Evolutionary conservation across 129 eudicot genomes (phyloP), one percentile per base, ranked within the genome.

Genomic region (Dittrichia graveolens): DNA sequence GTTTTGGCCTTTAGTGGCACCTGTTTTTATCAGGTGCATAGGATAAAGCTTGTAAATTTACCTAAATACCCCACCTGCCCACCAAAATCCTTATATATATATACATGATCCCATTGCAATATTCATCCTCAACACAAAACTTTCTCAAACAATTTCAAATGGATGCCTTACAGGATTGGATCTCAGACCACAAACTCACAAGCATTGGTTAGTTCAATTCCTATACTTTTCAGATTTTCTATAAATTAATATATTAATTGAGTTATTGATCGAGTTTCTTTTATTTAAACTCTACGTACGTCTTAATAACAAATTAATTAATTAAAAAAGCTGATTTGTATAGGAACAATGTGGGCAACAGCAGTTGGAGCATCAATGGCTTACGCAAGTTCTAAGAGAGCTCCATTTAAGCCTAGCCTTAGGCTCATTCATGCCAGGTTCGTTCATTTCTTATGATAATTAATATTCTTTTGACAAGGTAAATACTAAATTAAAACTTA

Each of bases 401-500:
- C 91, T 64, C 71, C 94, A 18, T 75, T 86, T 34, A 92, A 89
- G 85, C 95, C 98, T 5, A 92, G 98, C 76, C 86, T 92, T 10
- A 86, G 91, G 85, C 96, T 92, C 58, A 92, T 92, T 69, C 98
- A 92, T 83, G 98, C 98, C 41, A 92, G 97, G 97, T 91, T 42
- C 4, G 37, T 47, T 9, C 18, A 13, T 37, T 61, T 6, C 24
- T 61, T 38, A 24, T 24, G 31, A 24, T 24, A n/a, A n/a, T n/a
- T n/a, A n/a, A n/a, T n/a, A n/a, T n/a, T n/a, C n/a, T n/a, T n/a
- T n/a, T n/a, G n/a, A n/a, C n/a, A n/a, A n/a, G n/a, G n/a, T n/a
- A n/a, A n/a, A n/a, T n/a, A n/a, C n/a, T n/a, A n/a, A n/a, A n/a
- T n/a, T n/a, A n/a, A n/a, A n/a, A n/a, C n/a, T n/a, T n/a, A n/a